Evolutionary conservation across 345 rosid species (phyloP).

Genomic region (Conringia planisiliqua): DNA sequence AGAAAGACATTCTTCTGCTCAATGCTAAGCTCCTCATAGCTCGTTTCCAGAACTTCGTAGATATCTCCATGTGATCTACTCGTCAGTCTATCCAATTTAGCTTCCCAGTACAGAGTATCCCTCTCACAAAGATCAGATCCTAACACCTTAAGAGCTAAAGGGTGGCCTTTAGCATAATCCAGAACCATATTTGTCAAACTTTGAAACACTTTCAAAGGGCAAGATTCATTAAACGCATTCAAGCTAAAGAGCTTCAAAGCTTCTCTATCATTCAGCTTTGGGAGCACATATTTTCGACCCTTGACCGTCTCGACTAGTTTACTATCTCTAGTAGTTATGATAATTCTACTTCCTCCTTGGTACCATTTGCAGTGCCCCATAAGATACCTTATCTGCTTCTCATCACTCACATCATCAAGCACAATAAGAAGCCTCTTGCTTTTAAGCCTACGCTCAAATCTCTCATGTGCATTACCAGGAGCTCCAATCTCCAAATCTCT

Average conservation of each 20-base stretch:
- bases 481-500: conserved; percentile 10
- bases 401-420: conserved; percentile 36
- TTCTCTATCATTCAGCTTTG: conserved; percentile 19
- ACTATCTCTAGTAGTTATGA: conserved; percentile 37
- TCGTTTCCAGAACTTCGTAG: conserved; percentile 25
- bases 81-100: conserved; percentile 21
- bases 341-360: conserved; percentile 32
- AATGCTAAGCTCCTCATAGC: conserved; percentile 40
- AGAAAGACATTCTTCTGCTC: conserved; percentile 37
- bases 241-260: conserved; percentile 33
- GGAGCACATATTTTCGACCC: conserved; percentile 27
- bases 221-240: conserved; percentile 20
- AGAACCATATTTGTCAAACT: conserved; percentile 26
- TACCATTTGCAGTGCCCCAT: conserved; percentile 28
- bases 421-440: conserved; percentile 34
- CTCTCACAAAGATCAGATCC: conserved; percentile 29
- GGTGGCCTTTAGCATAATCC: conserved; percentile 38
- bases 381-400: conserved; percentile 14
- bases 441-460: conserved; percentile 14
- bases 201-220: neutral
- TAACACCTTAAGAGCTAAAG: conserved; percentile 42
- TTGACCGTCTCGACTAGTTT: conserved; percentile 25
- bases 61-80: conserved; percentile 29
- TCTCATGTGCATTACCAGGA: conserved; percentile 29
- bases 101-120: conserved; percentile 26